These are phyloP conservation scores for Xylariaceae sp. DNA, from an alignment of 2,329 filamentous ascomycete genomes.

Conservation along the genomic window DNA sequence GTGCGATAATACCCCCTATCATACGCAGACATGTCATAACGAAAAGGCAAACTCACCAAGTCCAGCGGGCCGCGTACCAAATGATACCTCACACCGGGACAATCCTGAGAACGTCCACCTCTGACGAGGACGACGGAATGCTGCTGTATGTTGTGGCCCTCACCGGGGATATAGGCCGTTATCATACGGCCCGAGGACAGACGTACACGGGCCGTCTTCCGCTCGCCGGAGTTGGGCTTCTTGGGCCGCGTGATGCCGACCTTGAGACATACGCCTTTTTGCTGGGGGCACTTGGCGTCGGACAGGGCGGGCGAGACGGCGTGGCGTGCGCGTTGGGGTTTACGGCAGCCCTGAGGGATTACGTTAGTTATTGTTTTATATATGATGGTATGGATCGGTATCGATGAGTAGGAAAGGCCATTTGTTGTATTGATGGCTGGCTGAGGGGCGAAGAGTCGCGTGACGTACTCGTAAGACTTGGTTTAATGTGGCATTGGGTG, in stretches of 20 bases:
- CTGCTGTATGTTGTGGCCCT: conserved; percentile 98
- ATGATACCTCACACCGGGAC: conserved; percentile 96
- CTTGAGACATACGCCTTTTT: conserved; percentile 95
- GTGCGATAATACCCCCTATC: too few relatives aligned
- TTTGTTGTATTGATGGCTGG: background rate
- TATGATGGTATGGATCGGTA: background rate
- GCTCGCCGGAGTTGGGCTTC: conserved; percentile 97
- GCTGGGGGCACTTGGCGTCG: conserved; percentile 64
- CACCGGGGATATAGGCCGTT: conserved; percentile 92
- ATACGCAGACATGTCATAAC: too few relatives aligned
- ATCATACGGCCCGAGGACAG: conserved; percentile 83
- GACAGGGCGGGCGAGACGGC: conserved; percentile 81
- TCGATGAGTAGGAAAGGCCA: background rate
- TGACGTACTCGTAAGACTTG: conserved; percentile 59
- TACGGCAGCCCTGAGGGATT: conserved; percentile 63
- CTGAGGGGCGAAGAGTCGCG: background rate
- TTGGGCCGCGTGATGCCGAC: conserved; percentile 93
- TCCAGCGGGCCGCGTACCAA: conserved; percentile 88
- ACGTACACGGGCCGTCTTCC: conserved; percentile 89
- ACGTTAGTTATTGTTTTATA: background rate
- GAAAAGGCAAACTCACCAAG: conserved; percentile 60
- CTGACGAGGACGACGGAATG: conserved; percentile 96
- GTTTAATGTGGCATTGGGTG: conserved; percentile 62
- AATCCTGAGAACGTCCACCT: conserved; percentile 91
- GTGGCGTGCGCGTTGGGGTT: conserved; percentile 75